Evolutionary conservation across 768 basidiomycete species (phyloP).

Genomic region (Suillus hirtellus): DNA sequence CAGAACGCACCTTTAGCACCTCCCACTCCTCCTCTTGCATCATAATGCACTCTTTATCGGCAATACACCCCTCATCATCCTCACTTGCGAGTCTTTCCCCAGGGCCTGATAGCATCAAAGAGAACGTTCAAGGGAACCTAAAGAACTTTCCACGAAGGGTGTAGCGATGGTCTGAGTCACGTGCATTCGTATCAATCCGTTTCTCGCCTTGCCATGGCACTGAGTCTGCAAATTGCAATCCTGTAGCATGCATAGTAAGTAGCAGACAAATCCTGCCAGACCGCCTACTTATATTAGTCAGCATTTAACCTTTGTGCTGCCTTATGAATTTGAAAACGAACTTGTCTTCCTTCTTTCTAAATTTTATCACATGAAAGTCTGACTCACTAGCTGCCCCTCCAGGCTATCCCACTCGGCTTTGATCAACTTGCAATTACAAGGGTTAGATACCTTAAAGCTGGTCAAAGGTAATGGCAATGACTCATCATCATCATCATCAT

Average conservation of each 20-base stretch:
- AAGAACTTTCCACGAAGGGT: constrained; percentile 30
- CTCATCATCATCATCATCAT: no score
- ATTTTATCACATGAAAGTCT: background rate
- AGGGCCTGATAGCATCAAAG: background rate
- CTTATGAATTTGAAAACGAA: no score
- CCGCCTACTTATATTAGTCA: background rate
- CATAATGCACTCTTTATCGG: constrained; percentile 6
- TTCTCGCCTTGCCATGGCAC: background rate
- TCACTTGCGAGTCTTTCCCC: background rate
- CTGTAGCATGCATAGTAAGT: no score
- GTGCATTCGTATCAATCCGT: constrained; percentile 67
- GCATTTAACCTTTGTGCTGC: background rate
- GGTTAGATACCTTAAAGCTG: no score
- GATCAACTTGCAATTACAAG: no score
- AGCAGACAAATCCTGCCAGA: no score
- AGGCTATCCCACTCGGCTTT: no score
- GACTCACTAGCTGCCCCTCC: no score
- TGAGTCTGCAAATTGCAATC: no score
- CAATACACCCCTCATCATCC: background rate
- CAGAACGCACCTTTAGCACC: constrained; percentile 53
- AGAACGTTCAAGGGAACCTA: background rate
- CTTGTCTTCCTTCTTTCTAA: background rate
- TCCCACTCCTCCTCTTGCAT: constrained; percentile 58
- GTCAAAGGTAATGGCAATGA: no score
- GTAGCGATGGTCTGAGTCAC: constrained; percentile 79